Percentiles rank a stretch among this genome's conserved stretches.
phyloP scores from a whole-genome alignment of 208 protist species.

The Trypanosoma scelopori region DNA sequence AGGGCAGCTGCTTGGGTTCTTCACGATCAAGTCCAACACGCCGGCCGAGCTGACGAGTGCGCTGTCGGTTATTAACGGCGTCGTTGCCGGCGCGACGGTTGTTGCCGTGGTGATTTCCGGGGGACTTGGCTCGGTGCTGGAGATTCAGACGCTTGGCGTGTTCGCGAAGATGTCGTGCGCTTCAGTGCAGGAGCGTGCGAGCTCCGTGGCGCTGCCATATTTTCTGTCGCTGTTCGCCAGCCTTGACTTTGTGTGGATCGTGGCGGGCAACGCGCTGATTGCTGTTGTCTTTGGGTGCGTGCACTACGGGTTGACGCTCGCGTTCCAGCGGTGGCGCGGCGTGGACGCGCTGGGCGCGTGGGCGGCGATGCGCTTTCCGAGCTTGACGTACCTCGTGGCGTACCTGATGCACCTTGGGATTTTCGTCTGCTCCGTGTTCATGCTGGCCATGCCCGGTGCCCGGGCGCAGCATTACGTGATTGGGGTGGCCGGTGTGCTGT shows the following conservation, averaged over 20 bases:
- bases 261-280: conserved; percentile 12
- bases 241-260: conserved; percentile 4
- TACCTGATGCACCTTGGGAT: conserved; percentile 19
- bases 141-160: conserved; percentile 1
- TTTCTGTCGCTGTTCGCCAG: conserved; percentile 14
- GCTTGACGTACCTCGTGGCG: conserved; percentile 13
- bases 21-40: conserved; percentile 2
- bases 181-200: conserved; percentile 2
- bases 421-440: conserved; percentile 12
- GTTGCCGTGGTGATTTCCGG: neutral
- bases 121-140: neutral
- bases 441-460: conserved; percentile 8
- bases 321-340: conserved; percentile 13
- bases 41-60: neutral
- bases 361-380: conserved; percentile 15
- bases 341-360: conserved; percentile 8
- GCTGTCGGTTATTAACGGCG: neutral
- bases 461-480: conserved; percentile 15
- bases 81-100: neutral
- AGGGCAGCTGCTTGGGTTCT: neutral
- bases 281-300: conserved; percentile 5
- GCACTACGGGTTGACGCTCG: conserved; percentile 12
- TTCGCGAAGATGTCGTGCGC: conserved; percentile 5
- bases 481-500: conserved; percentile 9
- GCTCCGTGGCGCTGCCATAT: conserved; percentile 6